A percentile compares a stretch with the other conserved stretches of the same genome.
Conservation (phyloP, 2,329 filamentous ascomycete genomes). For the Tolypocladium album region DNA sequence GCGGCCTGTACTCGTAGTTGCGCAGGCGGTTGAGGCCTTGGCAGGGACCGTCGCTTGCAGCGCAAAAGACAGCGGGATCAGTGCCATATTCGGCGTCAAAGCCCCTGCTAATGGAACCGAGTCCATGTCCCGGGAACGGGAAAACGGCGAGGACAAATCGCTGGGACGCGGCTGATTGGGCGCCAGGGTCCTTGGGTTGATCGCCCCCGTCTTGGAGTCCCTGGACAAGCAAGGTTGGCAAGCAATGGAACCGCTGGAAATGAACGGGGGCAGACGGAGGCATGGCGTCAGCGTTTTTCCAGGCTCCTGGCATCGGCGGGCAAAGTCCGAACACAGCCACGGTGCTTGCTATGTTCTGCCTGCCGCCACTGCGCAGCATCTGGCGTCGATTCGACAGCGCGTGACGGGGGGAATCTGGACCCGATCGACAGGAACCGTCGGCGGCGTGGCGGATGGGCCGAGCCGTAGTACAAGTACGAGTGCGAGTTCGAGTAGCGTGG, state of each 20-base stretch:
- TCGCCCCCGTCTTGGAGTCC: neutral
- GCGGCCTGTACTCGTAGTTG: too few relatives aligned
- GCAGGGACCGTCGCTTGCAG: neutral
- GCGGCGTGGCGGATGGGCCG: neutral
- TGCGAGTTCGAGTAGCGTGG: too few relatives aligned
- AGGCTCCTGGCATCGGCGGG: neutral
- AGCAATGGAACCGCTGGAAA: neutral
- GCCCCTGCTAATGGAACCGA: conserved; percentile 9
- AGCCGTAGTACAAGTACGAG: neutral
- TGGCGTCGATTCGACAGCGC: neutral
- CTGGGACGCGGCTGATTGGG: conserved; percentile 18
- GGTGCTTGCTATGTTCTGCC: neutral
- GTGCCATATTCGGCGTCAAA: neutral
- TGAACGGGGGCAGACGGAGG: neutral
- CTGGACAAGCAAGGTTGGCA: neutral
- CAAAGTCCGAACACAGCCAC: neutral
- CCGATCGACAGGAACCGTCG: neutral
- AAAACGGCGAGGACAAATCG: conserved; percentile 7
- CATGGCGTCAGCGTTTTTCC: neutral
- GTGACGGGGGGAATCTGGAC: neutral
- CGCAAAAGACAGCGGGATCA: neutral
- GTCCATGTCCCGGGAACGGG: conserved; percentile 16
- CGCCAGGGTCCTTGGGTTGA: neutral
- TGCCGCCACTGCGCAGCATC: neutral
- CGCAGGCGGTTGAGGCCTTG: neutral